Evolutionary conservation across 1,284 basidiomycete genomes (phyloP).

Genomic region (Leccinum griseonigrum): DNA sequence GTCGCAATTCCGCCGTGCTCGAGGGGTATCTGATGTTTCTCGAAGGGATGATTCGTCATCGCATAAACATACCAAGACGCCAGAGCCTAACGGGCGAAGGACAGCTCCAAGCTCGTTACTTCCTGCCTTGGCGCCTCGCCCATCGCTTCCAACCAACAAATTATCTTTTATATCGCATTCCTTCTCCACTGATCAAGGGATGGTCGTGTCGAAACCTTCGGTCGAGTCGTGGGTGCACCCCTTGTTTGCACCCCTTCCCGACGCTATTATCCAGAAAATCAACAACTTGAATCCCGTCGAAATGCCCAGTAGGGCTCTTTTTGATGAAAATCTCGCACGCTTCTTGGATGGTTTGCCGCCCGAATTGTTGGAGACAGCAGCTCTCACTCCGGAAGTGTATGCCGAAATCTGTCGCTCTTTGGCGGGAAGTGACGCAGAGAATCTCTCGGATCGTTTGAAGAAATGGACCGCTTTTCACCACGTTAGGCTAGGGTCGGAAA

Average conservation of each 20-base stretch:
- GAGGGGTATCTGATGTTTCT: constrained; percentile 23
- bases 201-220: constrained; percentile 36
- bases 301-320: constrained; percentile 55
- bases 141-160: constrained; percentile 24
- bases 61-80: constrained; percentile 20
- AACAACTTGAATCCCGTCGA: constrained; percentile 50
- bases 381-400: constrained; percentile 54
- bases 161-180: constrained; percentile 35
- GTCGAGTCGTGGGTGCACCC: constrained; percentile 57
- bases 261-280: constrained; percentile 46
- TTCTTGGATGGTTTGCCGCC: constrained; percentile 54
- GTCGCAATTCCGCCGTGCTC: constrained; percentile 22
- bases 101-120: constrained; percentile 17
- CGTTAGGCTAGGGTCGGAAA: constrained; percentile 57
- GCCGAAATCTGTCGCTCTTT: constrained; percentile 48
- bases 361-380: constrained; percentile 59
- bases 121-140: constrained; percentile 22
- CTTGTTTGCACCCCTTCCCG: constrained; percentile 58
- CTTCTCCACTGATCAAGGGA: constrained; percentile 35
- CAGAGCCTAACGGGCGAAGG: constrained; percentile 25
- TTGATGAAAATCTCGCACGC: constrained; percentile 46
- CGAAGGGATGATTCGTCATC: constrained; percentile 20
- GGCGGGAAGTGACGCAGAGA: constrained; percentile 38
- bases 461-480: constrained; percentile 61
- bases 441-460: constrained; percentile 46